Evolutionary conservation across 306 rosid genomes (phyloP), one percentile per base, ranked within the genome.

Genomic region (Boehmeria nivea): DNA sequence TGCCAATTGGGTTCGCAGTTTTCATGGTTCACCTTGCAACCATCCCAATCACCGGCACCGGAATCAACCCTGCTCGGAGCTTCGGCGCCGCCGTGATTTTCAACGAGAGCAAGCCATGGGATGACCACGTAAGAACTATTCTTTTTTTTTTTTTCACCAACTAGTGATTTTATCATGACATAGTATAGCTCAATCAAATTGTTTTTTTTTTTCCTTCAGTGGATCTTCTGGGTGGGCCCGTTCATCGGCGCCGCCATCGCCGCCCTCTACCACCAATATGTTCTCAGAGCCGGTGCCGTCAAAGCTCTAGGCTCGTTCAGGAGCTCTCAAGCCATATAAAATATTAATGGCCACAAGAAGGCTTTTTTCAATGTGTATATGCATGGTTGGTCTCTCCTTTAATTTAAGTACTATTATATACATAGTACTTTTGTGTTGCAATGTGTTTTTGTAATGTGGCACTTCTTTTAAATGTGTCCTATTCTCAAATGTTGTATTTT

Each of bases 1-100:
- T 77, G 7, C 82, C 82, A 43, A 77, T 77, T 25, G 82, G 82
- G 46, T 77, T 77, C 11, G 78, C 82, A 0, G 82, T 77, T 26
- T 77, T 77, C 44, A 61, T 77, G 63, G 78, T 77, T 40, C 82
- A 77, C 52, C 66, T 77, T 0, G 82, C 82, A 18, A 77, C 78
- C 7, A 72, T 77, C 43, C 82, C 82, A 14, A 27, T 77, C 70
- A 77, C 82, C 8, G 76, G 82, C 51, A 77, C 82, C 7, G 82
- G 78, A 2, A 76, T 76, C 36, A 76, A 76, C 73, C 81, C 81
- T 0, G 81, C 81, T 6, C 60, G 78, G 9, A 77, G 82, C 44
- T 55, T 77, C 0, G 82, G 82, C 18, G 73, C 82, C 20, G 82
- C 78, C 1, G 78, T 60, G 20, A 72, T 77, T 10, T 68, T 34